Conservation (phyloP, 257 asterid species). For the Forsythia viridissima region DNA sequence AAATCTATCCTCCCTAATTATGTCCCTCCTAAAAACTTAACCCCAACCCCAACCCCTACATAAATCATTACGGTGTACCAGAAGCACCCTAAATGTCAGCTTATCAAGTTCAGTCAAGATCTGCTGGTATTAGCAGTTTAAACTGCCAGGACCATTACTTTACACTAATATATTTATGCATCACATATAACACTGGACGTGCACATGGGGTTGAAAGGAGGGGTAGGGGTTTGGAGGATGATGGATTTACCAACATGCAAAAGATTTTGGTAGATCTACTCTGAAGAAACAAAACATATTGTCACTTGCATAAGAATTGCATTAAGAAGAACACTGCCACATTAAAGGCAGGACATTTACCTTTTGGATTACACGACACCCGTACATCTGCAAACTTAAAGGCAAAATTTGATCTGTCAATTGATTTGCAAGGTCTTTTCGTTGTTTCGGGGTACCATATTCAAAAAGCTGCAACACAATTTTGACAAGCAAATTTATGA, state of each 20-base stretch:
- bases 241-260: not conserved
- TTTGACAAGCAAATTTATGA: constrained; percentile 6
- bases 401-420: constrained; percentile 51
- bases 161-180: not conserved
- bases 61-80: not conserved
- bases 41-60: no score
- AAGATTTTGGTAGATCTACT: not conserved
- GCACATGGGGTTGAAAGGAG: not conserved
- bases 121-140: not conserved
- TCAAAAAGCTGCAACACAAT: constrained; percentile 49
- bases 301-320: constrained; percentile 1
- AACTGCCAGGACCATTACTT: not conserved
- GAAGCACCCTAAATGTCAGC: not conserved
- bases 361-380: constrained; percentile 74
- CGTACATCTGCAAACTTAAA: constrained; percentile 67
- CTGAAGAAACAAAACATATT: constrained; percentile 4
- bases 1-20: not conserved
- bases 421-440: constrained; percentile 52
- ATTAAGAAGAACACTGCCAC: not conserved
- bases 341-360: constrained; percentile 27
- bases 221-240: not conserved
- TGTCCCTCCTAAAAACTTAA: no score
- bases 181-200: not conserved
- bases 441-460: constrained; percentile 50
- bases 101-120: not conserved